Evolutionary conservation across 805 yeast species (phyloP).

Genomic region (Barnettozyma wickerhamii): DNA sequence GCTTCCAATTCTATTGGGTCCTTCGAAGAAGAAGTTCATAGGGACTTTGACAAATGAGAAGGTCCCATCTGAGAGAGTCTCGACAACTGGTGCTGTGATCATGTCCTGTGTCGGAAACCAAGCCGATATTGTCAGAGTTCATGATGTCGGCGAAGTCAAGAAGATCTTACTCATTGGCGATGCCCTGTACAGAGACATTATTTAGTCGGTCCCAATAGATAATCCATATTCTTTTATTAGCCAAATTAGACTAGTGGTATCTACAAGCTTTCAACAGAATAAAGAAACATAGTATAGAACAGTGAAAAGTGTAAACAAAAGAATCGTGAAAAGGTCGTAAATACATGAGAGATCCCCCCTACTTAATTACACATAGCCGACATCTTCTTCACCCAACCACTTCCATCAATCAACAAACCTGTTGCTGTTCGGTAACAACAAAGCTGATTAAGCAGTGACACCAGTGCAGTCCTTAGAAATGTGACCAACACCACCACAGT

Average conservation of each 20-base stretch:
- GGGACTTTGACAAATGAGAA: slow-evolving; percentile 64
- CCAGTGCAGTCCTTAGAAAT: slow-evolving; percentile 69
- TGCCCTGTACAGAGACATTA: slow-evolving; percentile 51
- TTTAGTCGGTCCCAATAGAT: slow-evolving; percentile 4
- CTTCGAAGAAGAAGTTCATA: slow-evolving; percentile 84
- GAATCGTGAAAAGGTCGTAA: slow-evolving; percentile 13
- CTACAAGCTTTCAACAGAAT: no score
- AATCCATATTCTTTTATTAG: no score
- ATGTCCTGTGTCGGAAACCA: slow-evolving; percentile 70
- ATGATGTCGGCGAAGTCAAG: slow-evolving; percentile 62
- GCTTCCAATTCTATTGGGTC: slow-evolving; percentile 74
- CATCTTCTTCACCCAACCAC: slow-evolving; percentile 12
- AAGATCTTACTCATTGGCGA: slow-evolving; percentile 64
- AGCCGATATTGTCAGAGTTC: slow-evolving; percentile 83
- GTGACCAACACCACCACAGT: slow-evolving; percentile 66
- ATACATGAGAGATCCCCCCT: slow-evolving; percentile 14
- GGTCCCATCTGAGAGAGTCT: slow-evolving; percentile 55
- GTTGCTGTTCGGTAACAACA: neutral
- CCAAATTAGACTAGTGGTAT: no score
- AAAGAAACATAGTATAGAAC: neutral
- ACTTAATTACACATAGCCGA: no score
- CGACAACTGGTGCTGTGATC: slow-evolving; percentile 74
- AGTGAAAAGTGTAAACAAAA: neutral
- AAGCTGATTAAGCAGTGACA: neutral
- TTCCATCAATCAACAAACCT: slow-evolving; percentile 4